Percentiles rank a stretch among this genome's conserved stretches.
These are phyloP conservation scores for Crucihimalaya himalaica DNA, from an alignment of 345 rosid species.

Conservation along the genomic window DNA sequence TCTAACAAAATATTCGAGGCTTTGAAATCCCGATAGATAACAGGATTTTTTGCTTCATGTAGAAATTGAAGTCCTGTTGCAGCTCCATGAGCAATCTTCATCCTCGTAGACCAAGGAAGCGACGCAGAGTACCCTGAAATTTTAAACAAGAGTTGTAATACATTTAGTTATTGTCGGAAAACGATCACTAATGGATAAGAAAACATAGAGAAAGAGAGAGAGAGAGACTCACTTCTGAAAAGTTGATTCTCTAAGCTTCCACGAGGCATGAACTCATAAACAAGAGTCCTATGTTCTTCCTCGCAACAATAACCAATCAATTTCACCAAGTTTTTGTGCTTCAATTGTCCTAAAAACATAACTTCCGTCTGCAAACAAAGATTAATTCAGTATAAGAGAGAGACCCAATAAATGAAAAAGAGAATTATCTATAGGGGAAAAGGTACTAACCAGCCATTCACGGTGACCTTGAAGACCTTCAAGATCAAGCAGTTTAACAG, in stretches of 20 bases:
- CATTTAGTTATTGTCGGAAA: no score
- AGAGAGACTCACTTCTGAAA: constrained; percentile 62
- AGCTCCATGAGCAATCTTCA: constrained; percentile 93
- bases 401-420: neutral
- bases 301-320: constrained; percentile 89
- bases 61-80: constrained; percentile 92
- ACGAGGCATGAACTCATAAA: constrained; percentile 89
- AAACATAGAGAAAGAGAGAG: neutral
- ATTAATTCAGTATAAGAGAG: neutral
- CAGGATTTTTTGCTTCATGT: constrained; percentile 86
- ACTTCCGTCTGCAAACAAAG: constrained; percentile 71
- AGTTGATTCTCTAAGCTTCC: constrained; percentile 94
- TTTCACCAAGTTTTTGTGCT: constrained; percentile 81
- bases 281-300: constrained; percentile 80
- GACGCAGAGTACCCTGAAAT: constrained; percentile 71
- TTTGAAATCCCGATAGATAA: constrained; percentile 86
- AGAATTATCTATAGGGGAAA: neutral
- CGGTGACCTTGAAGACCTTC: constrained; percentile 88
- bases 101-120: constrained; percentile 82
- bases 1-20: constrained; percentile 85
- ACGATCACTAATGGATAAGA: neutral
- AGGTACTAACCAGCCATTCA: constrained; percentile 83
- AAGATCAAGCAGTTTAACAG: constrained; percentile 76
- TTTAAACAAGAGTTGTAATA: no score
- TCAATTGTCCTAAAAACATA: constrained; percentile 74